phyloP scores from a whole-genome alignment of 768 basidiomycete species.

The Coprinopsis strossmayeri region DNA sequence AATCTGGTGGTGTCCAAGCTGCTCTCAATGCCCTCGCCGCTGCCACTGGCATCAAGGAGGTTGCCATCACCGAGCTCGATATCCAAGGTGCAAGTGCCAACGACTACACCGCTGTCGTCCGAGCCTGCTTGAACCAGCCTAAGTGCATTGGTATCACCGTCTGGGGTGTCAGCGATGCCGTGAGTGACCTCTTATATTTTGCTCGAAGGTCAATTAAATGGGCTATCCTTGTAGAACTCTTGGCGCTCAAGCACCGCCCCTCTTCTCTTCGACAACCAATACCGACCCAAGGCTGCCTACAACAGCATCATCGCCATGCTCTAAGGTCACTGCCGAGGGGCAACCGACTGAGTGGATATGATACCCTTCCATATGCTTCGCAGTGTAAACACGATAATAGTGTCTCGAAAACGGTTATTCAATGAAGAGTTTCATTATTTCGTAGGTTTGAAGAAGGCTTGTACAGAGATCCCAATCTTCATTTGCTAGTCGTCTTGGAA shows the following conservation, averaged over 20 bases:
- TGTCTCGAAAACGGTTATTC: not conserved
- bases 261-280: slow-evolving; percentile 21
- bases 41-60: slow-evolving; percentile 32
- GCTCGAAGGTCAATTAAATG: not conserved
- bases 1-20: slow-evolving; percentile 35
- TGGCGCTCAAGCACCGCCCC: slow-evolving; percentile 19
- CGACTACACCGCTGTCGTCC: slow-evolving; percentile 39
- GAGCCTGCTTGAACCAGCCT: slow-evolving; percentile 38
- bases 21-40: slow-evolving; percentile 38
- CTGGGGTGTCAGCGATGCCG: slow-evolving; percentile 45
- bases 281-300: slow-evolving; percentile 22
- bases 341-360: not conserved
- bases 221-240: slow-evolving; percentile 17
- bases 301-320: slow-evolving; percentile 15
- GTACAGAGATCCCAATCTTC: not conserved
- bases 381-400: not conserved
- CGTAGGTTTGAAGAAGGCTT: not conserved
- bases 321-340: not conserved
- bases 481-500: slow-evolving; percentile 17
- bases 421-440: not conserved
- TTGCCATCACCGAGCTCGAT: slow-evolving; percentile 46
- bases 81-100: slow-evolving; percentile 29
- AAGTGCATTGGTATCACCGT: slow-evolving; percentile 40
- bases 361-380: not conserved
- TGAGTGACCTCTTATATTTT: slow-evolving; percentile 14